Base-by-base conservation (phyloP, 768 basidiomycete genomes). In the Pseudohyphozyma bogoriensis region DNA sequence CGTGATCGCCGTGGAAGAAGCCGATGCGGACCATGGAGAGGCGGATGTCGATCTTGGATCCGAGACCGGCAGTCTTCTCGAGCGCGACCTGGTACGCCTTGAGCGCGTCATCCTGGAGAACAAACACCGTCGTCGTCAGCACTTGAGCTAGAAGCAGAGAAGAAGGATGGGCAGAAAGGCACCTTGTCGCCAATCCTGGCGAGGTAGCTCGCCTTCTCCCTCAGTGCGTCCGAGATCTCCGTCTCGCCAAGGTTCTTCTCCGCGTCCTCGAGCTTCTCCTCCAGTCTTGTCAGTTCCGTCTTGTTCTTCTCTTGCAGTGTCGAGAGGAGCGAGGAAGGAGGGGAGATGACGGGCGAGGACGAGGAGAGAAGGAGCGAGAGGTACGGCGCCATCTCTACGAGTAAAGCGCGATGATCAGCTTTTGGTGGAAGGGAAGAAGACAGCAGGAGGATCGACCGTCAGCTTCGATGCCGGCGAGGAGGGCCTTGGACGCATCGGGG, bases 241-340 rank as follows among this genome's bases (percentile, higher is more conserved):
- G 85, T 85, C 73, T 96, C 92, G 60, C 92, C 93, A 70, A 92
- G 85, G 3, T 83, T 87, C 77, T 87, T 85, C 76, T 89, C 80
- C 0, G 93, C 91, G 67, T 93, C 90, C 55, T 80, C 82, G 39
- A 95, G 77, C 49, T 85, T 78, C 62, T 82, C 83, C 55, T 93
- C 87, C 15, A 97, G 75, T 68, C 79, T 80, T 53, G 81, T 78
- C 32, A 96, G 79, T 69, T 86, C 82, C 47, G 81, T 81, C 55
- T 78, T 74, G 73, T 96, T 96, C 37, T 80, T 79, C 51, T 80
- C 79, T 70, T 86, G 81, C 70, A 93, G 78, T 13, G 76, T 73
- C 13, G 76, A 76, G 18, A 86, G 77, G 10, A 89, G 62, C 55
- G 36, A 37, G 46, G 59, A 45, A 42, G 26, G 22, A 32, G 45